These are phyloP conservation scores for Sporobolomyces phaffii DNA, from an alignment of 768 basidiomycete species.

Conservation along the genomic window DNA sequence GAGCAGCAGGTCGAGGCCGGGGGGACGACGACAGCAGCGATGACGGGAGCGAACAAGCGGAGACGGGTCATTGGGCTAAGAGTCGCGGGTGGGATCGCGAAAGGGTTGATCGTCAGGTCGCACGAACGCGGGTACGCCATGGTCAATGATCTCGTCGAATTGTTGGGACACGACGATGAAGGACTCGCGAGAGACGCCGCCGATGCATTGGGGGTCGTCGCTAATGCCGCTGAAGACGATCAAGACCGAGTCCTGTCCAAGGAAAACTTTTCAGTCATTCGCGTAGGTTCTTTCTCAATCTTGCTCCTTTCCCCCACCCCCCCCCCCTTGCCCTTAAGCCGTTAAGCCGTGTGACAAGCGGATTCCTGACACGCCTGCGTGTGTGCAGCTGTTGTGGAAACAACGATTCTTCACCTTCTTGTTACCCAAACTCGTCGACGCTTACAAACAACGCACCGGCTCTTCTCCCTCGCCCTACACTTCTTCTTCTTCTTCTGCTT, in stretches of 20 bases:
- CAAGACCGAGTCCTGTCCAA: slow-evolving; percentile 69
- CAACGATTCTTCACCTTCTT: slow-evolving; percentile 60
- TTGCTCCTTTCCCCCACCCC: neutral
- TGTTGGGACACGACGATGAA: slow-evolving; percentile 64
- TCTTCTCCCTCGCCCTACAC: too few species aligned
- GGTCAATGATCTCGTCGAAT: slow-evolving; percentile 56
- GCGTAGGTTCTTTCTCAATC: slow-evolving; percentile 52
- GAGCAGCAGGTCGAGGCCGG: neutral
- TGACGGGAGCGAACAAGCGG: too few species aligned
- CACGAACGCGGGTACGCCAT: slow-evolving; percentile 58
- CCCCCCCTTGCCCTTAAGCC: too few species aligned
- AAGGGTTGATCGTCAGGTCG: slow-evolving; percentile 70
- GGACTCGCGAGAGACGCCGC: slow-evolving; percentile 67
- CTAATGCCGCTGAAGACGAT: slow-evolving; percentile 48
- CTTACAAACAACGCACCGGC: slow-evolving; percentile 54
- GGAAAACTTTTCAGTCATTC: slow-evolving; percentile 67
- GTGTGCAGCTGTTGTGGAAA: slow-evolving; percentile 47
- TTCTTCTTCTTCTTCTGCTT: neutral
- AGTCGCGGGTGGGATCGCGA: slow-evolving; percentile 53
- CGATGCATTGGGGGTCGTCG: slow-evolving; percentile 62
- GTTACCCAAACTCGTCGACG: slow-evolving; percentile 67
- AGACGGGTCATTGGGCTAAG: neutral
- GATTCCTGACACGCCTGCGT: neutral
- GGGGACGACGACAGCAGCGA: slow-evolving; percentile 21
- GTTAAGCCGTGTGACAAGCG: too few species aligned